Percentiles rank a stretch among this genome's conserved stretches.
phyloP scores from a whole-genome alignment of 2,329 filamentous ascomycete genomes.

The Macrophomina pseudophaseolina region DNA sequence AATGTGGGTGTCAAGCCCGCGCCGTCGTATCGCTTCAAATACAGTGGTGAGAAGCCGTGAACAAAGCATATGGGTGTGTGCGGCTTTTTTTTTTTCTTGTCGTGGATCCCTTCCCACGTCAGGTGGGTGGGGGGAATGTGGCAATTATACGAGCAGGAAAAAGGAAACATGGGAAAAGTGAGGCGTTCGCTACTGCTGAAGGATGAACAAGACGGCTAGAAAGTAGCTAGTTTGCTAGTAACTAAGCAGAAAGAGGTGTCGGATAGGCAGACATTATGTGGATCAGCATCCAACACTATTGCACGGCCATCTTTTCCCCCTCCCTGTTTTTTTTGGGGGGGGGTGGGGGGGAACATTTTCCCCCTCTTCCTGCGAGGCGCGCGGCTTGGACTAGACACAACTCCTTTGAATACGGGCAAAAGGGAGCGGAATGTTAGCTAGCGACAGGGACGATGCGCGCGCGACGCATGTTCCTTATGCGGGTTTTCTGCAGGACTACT shows the following conservation, averaged over 20 bases:
- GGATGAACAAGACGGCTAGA: no score
- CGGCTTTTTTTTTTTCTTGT: no score
- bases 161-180: slow-evolving; percentile 3
- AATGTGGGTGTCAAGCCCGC: slow-evolving; percentile 72
- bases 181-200: slow-evolving; percentile 15
- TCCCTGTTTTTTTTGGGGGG: neutral
- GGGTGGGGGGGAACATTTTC: no score
- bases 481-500: no score
- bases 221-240: neutral
- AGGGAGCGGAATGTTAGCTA: no score
- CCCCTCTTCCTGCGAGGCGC: no score
- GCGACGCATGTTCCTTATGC: no score
- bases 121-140: no score
- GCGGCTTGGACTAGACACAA: no score
- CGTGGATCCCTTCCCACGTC: no score
- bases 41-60: slow-evolving; percentile 26
- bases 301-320: neutral
- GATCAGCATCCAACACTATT: slow-evolving; percentile 14
- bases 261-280: neutral
- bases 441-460: no score
- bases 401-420: no score
- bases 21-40: slow-evolving; percentile 41
- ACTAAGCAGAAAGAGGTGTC: slow-evolving; percentile 9
- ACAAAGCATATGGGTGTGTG: neutral
- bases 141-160: slow-evolving; percentile 1